A percentile compares a stretch with the other conserved stretches of the same genome.
These are phyloP conservation scores for Phytopythium boreale DNA, from an alignment of 352 stramenopile species.

Conservation along the genomic window DNA sequence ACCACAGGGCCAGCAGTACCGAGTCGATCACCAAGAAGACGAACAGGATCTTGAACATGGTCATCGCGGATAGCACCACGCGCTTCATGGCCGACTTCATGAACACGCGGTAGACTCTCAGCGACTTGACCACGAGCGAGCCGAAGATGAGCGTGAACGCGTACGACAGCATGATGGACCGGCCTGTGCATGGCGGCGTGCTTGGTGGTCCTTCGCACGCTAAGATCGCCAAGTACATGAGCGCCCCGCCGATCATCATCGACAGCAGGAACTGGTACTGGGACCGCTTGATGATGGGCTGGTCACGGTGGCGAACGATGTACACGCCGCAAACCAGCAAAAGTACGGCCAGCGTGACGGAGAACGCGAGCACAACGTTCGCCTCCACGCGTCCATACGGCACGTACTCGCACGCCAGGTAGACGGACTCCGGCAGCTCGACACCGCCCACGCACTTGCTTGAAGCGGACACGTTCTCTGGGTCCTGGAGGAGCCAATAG, in stretches of 20 bases:
- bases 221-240: neutral
- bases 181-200: neutral
- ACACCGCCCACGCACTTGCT: conserved; percentile 23
- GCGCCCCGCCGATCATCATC: neutral
- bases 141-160: conserved; percentile 15
- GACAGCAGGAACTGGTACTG: conserved; percentile 19
- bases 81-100: conserved; percentile 17
- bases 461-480: conserved; percentile 13
- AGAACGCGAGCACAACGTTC: conserved; percentile 1
- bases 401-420: conserved; percentile 39
- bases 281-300: conserved; percentile 22
- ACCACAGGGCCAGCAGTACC: conserved; percentile 15
- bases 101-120: conserved; percentile 34
- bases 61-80: conserved; percentile 8
- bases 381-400: conserved; percentile 9
- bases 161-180: neutral
- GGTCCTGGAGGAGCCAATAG: conserved; percentile 30
- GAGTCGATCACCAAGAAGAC: conserved; percentile 17
- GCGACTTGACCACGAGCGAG: conserved; percentile 18
- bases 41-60: conserved; percentile 18
- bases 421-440: conserved; percentile 13
- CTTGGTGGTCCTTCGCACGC: neutral
- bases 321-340: conserved; percentile 2
- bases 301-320: conserved; percentile 12
- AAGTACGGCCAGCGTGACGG: conserved; percentile 14